A percentile compares a stretch with the other conserved stretches of the same genome.
Evolutionary conservation across 2,329 filamentous ascomycete genomes (phyloP).

Genomic region (Basipetospora sp.): DNA sequence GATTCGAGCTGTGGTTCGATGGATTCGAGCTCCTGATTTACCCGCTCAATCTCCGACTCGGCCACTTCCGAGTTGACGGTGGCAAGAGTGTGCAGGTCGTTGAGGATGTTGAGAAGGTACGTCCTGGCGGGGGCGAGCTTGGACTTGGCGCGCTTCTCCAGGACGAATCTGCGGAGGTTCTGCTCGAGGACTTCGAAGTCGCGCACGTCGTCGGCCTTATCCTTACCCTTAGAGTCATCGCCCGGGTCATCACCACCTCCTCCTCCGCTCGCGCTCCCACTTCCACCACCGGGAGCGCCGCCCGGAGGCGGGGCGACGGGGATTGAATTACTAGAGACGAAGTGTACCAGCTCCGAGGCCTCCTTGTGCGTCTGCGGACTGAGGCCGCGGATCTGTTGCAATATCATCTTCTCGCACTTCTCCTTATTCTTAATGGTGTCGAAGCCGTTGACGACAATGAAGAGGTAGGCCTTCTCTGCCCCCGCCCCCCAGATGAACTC

Average conservation of each 20-base stretch:
- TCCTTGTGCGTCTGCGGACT: slow-evolving; percentile 91
- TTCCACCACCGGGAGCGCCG: slow-evolving; percentile 38
- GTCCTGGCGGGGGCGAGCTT: slow-evolving; percentile 93
- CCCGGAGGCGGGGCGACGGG: slow-evolving; percentile 51
- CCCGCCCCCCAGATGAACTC: slow-evolving; percentile 95
- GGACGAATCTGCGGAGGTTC: slow-evolving; percentile 77
- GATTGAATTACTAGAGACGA: slow-evolving; percentile 92
- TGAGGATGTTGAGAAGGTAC: slow-evolving; percentile 83
- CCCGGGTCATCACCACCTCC: slow-evolving; percentile 39
- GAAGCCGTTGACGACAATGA: slow-evolving; percentile 96
- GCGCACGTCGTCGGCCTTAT: slow-evolving; percentile 69
- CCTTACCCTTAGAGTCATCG: slow-evolving; percentile 57
- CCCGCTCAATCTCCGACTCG: slow-evolving; percentile 67
- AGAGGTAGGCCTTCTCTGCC: slow-evolving; percentile 94
- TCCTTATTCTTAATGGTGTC: slow-evolving; percentile 87
- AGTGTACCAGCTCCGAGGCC: slow-evolving; percentile 82
- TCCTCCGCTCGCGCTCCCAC: slow-evolving; percentile 35
- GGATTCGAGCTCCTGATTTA: slow-evolving; percentile 63
- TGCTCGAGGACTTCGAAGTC: slow-evolving; percentile 85
- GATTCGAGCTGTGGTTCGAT: slow-evolving; percentile 76
- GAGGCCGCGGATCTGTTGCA: slow-evolving; percentile 76
- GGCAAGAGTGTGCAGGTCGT: slow-evolving; percentile 71
- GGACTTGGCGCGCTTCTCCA: slow-evolving; percentile 87
- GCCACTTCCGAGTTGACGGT: slow-evolving; percentile 79
- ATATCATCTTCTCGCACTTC: slow-evolving; percentile 78